Base-by-base conservation (phyloP, 2,329 filamentous ascomycete species). In the Aspergillus sp. region DNA sequence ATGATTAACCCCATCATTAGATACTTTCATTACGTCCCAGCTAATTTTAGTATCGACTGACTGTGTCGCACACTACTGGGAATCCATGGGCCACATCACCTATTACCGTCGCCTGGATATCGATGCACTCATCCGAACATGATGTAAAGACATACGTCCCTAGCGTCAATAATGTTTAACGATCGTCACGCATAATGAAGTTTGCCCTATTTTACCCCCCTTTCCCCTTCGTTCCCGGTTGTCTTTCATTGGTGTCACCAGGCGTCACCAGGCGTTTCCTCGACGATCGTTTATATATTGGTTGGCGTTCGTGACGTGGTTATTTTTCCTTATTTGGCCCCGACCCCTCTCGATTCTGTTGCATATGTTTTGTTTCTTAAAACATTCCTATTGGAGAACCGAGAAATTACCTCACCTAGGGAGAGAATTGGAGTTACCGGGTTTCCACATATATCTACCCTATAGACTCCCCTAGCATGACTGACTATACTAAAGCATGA, bases 21-120 rank as follows among this genome's bases (percentile, higher is more conserved):
- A 72, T 51, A 56, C 68, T 58, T 96, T 86, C 65, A 89, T 93
- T 50, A 80, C 87, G 3, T 88, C 87, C 1, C 86, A 93, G 64
- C 80, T 97, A 21, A 86, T 96, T 49, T 80, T 97, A 37, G 82
- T 96, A 40, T 92, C 89, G 2, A 83, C 86, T n/a, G 80, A 96
- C 68, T 81, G 83, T 41, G 72, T 97, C 55, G 93, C 91, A 2
- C 90, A 93, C 70, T 89, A 91, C 70, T 97, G 93, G 93, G 78
- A 90, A 50, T 68, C 73, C n/a, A 74, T 78, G 67, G 74, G 73
- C 3, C 77, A 79, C 56, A 71, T 79, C 33, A 76, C 77, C 1
- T 80, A 77, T 57, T 79, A 75, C 62, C 71, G 74, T 43, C 72
- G 77, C 21, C 70, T 79, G 47, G 68, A 80, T 59, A 71, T 79